A percentile compares a stretch with the other conserved stretches of the same genome.
These are phyloP conservation scores for Volvox africanus DNA, from an alignment of 139 green algal genomes.

Conservation along the genomic window DNA sequence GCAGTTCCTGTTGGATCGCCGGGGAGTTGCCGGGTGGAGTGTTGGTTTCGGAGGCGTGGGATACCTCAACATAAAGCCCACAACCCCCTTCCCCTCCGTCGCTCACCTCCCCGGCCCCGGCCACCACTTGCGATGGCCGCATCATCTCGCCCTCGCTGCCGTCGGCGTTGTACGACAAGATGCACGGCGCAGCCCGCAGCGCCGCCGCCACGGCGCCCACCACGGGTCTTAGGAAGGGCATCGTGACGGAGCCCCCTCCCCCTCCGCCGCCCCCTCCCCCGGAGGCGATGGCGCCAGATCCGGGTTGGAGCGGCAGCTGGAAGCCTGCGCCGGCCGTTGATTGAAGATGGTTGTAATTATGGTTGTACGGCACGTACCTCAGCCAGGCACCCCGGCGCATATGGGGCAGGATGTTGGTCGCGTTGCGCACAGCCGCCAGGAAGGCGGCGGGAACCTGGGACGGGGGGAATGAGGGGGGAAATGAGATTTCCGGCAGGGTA, in stretches of 20 bases:
- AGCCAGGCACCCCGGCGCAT: slow-evolving; percentile 31
- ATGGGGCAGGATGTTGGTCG: neutral
- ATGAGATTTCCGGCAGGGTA: neutral
- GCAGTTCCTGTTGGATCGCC: slow-evolving; percentile 4
- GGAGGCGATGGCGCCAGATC: neutral
- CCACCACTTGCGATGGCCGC: slow-evolving; percentile 21
- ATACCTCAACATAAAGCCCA: neutral
- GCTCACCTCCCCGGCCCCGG: slow-evolving; percentile 1
- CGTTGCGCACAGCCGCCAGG: slow-evolving; percentile 3
- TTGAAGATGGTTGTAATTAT: neutral
- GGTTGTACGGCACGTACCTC: slow-evolving; percentile 27
- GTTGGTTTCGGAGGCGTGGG: neutral
- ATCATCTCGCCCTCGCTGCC: neutral
- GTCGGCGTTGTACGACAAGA: neutral
- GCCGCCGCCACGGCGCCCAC: neutral
- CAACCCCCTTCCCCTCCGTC: too few species aligned
- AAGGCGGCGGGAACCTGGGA: slow-evolving; percentile 41
- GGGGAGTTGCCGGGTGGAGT: neutral
- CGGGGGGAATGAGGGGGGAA: neutral
- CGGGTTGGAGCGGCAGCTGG: neutral
- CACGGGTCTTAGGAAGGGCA: slow-evolving; percentile 38
- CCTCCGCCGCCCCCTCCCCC: neutral
- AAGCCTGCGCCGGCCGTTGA: too few species aligned
- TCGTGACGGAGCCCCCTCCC: neutral
- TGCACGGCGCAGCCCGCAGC: slow-evolving; percentile 23